A percentile compares a stretch with the other conserved stretches of the same genome.
Evolutionary conservation across 2,329 filamentous ascomycete species (phyloP).

Genomic region (Capronia epimyces): DNA sequence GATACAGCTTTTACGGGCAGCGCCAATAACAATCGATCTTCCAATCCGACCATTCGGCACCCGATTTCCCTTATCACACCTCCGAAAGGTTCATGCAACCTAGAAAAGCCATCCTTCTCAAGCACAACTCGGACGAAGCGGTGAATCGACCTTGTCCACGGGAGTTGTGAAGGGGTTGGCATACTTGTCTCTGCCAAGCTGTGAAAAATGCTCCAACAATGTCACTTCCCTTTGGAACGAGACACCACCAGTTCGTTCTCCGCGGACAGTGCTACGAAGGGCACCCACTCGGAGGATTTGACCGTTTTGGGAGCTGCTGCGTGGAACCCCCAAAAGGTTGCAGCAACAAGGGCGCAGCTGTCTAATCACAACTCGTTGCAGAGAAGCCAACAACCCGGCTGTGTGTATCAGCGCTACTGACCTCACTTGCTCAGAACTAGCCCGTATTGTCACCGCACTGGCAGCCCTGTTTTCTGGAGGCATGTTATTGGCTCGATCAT

Average conservation of each 20-base stretch:
- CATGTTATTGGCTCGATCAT: background rate
- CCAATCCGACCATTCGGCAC: no score
- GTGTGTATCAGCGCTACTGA: no score
- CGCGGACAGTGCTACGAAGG: background rate
- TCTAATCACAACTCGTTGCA: background rate
- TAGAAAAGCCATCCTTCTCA: no score
- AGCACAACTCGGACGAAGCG: no score
- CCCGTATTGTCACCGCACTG: background rate
- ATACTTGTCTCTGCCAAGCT: background rate
- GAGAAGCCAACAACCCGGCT: no score
- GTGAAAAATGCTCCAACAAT: background rate
- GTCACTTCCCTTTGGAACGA: background rate
- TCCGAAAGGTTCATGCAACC: no score
- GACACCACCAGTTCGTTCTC: background rate
- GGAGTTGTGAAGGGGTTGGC: no score
- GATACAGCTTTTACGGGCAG: no score
- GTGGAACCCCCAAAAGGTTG: background rate
- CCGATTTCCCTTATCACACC: no score
- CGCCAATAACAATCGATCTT: no score
- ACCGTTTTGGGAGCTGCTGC: background rate
- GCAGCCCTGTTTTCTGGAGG: background rate
- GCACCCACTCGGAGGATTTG: background rate
- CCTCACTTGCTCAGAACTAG: no score
- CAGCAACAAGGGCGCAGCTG: background rate
- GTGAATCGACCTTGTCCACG: no score